Base-by-base conservation (phyloP, 2,329 filamentous ascomycete genomes). In the Xylaria sp. region DNA sequence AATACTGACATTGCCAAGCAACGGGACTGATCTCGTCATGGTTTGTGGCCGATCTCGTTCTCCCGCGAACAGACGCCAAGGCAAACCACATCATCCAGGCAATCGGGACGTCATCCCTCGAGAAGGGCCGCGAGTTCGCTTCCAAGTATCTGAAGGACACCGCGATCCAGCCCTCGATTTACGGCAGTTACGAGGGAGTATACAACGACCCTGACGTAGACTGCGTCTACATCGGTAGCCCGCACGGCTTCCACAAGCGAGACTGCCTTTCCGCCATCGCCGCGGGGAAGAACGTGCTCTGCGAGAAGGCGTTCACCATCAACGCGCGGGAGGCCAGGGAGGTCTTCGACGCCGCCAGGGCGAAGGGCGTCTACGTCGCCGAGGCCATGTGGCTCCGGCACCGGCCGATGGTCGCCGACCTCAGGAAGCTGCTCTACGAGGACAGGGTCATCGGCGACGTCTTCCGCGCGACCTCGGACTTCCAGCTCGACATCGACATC, bases 321-420 rank as follows among this genome's bases (percentile, higher is more conserved):
- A 78, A 72, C 16, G 71, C 72, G 0, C 60, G 48, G 2, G 73
- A 79, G 34, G 72, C 75, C 0, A 66, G 57, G 21, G 70, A 75
- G 39, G 71, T 78, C 2, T 69, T 77, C 13, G 68, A 60, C 1
- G 72, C 73, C 0, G 76, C 76, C 0, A 65, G 69, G 51, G 52
- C 59, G 22, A 73, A 73, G 52, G 70, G 71, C 7, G 71, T 78
- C 2, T 79, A 74, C 50, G 59, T 79, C 20, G 74, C 75, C 66
- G 76, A 79, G 59, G 76, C 75, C 9, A 73, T 78, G 72, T 78
- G 76, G 76, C 73, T 72, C 2, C 72, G 76, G 9, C 74, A 74
- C 63, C 74, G 69, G 17, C 74, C 76, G 0, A 58, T 78, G 2
- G 65, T 73, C 2, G 63, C 60, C 34, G 63, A 67, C 5, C 52